phyloP scores from a whole-genome alignment of 208 protist genomes.

The Herpetomonas samuelpessoai region DNA sequence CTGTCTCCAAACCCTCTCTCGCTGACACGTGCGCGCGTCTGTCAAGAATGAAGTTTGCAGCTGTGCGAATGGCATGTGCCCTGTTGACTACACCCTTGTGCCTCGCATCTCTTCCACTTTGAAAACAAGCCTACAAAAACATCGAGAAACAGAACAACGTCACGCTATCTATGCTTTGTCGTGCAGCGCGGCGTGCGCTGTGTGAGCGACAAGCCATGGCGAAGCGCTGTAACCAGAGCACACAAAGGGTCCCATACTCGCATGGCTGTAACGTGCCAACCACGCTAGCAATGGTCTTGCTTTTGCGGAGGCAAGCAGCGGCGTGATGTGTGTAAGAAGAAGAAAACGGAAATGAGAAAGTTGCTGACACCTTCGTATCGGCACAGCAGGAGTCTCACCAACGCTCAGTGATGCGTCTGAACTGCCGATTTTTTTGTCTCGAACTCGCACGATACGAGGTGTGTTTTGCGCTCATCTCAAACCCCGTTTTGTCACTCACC shows the following conservation, averaged over 20 bases:
- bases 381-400: too few relatives aligned
- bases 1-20: too few relatives aligned
- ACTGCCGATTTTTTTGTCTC: slow-evolving; percentile 6
- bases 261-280: too few relatives aligned
- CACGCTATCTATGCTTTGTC: background rate
- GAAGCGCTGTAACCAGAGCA: background rate
- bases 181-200: background rate
- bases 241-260: too few relatives aligned
- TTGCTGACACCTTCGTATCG: too few relatives aligned
- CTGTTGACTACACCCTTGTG: too few relatives aligned
- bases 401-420: too few relatives aligned
- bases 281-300: too few relatives aligned
- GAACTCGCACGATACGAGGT: background rate
- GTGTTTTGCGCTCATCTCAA: too few relatives aligned
- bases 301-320: background rate
- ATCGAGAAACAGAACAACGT: slow-evolving; percentile 11
- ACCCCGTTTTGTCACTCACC: slow-evolving; percentile 1
- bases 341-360: background rate
- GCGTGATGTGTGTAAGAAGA: background rate
- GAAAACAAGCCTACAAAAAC: slow-evolving; percentile 1
- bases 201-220: background rate
- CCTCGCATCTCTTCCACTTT: background rate
- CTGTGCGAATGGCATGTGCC: too few relatives aligned
- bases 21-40: too few relatives aligned
- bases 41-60: too few relatives aligned